A percentile compares a stretch with the other conserved stretches of the same genome.
phyloP scores from a whole-genome alignment of 2,329 filamentous ascomycete genomes.

The Gliomastix tumulicola region DNA sequence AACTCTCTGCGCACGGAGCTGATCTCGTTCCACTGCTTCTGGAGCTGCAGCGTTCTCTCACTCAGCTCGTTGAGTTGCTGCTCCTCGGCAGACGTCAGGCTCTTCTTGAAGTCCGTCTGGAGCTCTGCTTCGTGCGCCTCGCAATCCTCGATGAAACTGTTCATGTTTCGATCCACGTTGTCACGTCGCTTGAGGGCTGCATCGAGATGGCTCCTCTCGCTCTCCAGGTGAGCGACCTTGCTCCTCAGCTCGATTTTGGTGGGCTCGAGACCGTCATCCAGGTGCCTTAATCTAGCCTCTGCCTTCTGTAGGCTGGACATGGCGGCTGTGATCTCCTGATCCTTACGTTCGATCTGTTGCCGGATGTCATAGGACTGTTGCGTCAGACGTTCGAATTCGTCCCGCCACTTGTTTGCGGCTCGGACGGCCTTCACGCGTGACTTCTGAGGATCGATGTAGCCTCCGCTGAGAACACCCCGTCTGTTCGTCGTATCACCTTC shows the following conservation, averaged over 20 bases:
- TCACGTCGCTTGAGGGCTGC: conserved; percentile 57
- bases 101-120: conserved; percentile 85
- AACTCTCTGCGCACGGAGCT: conserved; percentile 68
- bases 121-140: conserved; percentile 75
- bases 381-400: conserved; percentile 63
- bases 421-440: conserved; percentile 84
- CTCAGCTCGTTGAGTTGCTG: conserved; percentile 67
- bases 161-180: conserved; percentile 67
- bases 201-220: conserved; percentile 67
- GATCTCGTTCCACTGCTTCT: conserved; percentile 69
- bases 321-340: conserved; percentile 85
- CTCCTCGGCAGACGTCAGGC: conserved; percentile 77
- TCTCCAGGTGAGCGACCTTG: conserved; percentile 69
- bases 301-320: conserved; percentile 77
- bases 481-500: conserved; percentile 95
- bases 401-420: conserved; percentile 65
- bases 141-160: conserved; percentile 68
- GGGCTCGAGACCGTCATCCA: conserved; percentile 77
- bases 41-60: conserved; percentile 62
- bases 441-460: conserved; percentile 79
- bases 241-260: conserved; percentile 68
- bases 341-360: conserved; percentile 66
- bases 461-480: conserved; percentile 90
- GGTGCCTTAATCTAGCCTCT: conserved; percentile 68
- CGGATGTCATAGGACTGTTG: conserved; percentile 59